A percentile compares a stretch with the other conserved stretches of the same genome.
Evolutionary conservation across 306 rosid genomes (phyloP).

Genomic region (Lathyrus sativus): DNA sequence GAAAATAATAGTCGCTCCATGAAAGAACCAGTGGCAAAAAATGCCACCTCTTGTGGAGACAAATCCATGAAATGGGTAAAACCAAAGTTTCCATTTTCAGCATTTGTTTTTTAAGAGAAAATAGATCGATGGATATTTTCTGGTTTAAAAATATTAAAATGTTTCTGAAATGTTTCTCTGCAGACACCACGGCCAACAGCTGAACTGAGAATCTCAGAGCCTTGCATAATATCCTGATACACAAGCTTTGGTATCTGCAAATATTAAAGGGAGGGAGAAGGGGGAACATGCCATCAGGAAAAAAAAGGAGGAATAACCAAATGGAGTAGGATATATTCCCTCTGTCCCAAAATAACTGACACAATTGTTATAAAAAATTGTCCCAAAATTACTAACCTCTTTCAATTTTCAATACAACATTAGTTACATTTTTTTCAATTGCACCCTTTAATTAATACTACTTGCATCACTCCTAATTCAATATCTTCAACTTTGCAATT

Average conservation of each 20-base stretch:
- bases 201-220: constrained; percentile 56
- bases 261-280: neutral
- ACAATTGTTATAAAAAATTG: no score
- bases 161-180: constrained; percentile 60
- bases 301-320: neutral
- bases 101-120: constrained; percentile 48
- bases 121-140: constrained; percentile 72
- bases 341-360: no score
- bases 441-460: no score
- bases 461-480: no score
- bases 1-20: constrained; percentile 81
- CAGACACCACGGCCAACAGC: constrained; percentile 56
- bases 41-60: constrained; percentile 80
- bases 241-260: constrained; percentile 85
- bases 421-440: no score
- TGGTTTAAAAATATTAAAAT: constrained; percentile 70
- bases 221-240: constrained; percentile 57
- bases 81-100: constrained; percentile 72
- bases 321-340: neutral
- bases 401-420: no score
- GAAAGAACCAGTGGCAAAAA: constrained; percentile 74
- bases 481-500: no score
- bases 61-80: constrained; percentile 83
- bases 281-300: constrained; percentile 1
- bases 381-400: no score